Base-by-base conservation (phyloP, 805 yeast species). In the Sugiyamaella marilandica region DNA sequence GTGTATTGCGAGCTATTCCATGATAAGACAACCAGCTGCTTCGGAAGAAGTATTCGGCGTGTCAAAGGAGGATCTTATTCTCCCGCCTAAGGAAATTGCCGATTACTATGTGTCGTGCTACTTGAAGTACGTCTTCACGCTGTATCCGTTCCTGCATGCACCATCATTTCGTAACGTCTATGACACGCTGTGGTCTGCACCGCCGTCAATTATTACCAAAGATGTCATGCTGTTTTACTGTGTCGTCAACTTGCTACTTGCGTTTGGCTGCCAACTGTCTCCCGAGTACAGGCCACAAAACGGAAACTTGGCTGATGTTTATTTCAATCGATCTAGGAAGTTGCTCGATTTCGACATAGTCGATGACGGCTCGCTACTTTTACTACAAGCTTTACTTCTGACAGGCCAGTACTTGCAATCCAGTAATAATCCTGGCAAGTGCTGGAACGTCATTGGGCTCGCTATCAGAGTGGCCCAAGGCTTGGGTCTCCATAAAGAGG, bases 381-480 rank as follows among this genome's bases (percentile, higher is more conserved):
- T 62, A 11, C 59, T 63, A 13, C 67, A 63, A 49, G 63, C 65
- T 2, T 53, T 63, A 26, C 49, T 59, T 26, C 32, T 63, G 37
- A 55, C 56, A 10, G 60, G 65, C 21, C 60, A 60, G 46, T 62
- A 52, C 45, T 49, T 63, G 32, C 63, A 61, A 49, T 61, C 61
- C 24, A 55, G 60, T 21, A 53, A 57, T 10, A 37, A 58, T 36
- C 59, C 61, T 53, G 56, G 59, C 10, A 57, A 53, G 24, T 73
- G 78, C 16, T 76, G 79, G 80, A 65, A 75, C 19, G 68, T 70
- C 54, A 57, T 75, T 21, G 76, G 78, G 5, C 56, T 59, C 14
- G 72, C 78, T 0, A 72, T 75, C 13, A 62, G 77, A 29, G 64
- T 70, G 58, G 78, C 76, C 0, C 77, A 73, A 60, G 63, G 74